phyloP scores from a whole-genome alignment of 1,284 basidiomycete species.

The Takashimella koratensis region DNA sequence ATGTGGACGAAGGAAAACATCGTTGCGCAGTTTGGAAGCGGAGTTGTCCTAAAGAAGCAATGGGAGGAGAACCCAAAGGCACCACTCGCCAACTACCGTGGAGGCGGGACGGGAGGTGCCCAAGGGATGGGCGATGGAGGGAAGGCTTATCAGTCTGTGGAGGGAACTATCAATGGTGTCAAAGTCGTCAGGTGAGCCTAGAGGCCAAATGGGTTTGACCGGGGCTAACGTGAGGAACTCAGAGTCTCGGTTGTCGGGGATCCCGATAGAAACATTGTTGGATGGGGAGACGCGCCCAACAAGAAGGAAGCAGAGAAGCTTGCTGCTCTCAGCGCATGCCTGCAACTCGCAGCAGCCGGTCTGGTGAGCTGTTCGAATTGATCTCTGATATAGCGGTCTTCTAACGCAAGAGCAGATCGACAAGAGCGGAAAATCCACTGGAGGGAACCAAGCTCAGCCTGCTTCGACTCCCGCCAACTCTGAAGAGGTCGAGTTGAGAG shows the following conservation, averaged over 20 bases:
- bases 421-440: slow-evolving; percentile 4
- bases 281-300: slow-evolving; percentile 61
- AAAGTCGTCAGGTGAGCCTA: slow-evolving; percentile 34
- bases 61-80: slow-evolving; percentile 48
- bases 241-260: slow-evolving; percentile 39
- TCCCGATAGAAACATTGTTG: slow-evolving; percentile 36
- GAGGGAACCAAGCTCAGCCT: no score
- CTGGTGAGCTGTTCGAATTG: slow-evolving; percentile 52
- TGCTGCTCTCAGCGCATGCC: slow-evolving; percentile 67
- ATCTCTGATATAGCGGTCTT: no score
- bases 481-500: slow-evolving; percentile 54
- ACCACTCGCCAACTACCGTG: slow-evolving; percentile 44
- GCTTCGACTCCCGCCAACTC: neutral
- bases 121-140: slow-evolving; percentile 24
- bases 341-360: slow-evolving; percentile 63
- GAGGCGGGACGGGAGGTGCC: slow-evolving; percentile 29
- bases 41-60: slow-evolving; percentile 33
- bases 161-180: slow-evolving; percentile 31
- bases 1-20: slow-evolving; percentile 30
- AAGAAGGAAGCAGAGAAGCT: slow-evolving; percentile 71
- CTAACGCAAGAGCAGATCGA: no score
- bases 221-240: slow-evolving; percentile 3
- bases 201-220: neutral
- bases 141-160: slow-evolving; percentile 23
- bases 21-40: slow-evolving; percentile 14